Evolutionary conservation across 352 stramenopile genomes (phyloP), one percentile per base, ranked within the genome.

Genomic region (Pythium vanterpoolii): DNA sequence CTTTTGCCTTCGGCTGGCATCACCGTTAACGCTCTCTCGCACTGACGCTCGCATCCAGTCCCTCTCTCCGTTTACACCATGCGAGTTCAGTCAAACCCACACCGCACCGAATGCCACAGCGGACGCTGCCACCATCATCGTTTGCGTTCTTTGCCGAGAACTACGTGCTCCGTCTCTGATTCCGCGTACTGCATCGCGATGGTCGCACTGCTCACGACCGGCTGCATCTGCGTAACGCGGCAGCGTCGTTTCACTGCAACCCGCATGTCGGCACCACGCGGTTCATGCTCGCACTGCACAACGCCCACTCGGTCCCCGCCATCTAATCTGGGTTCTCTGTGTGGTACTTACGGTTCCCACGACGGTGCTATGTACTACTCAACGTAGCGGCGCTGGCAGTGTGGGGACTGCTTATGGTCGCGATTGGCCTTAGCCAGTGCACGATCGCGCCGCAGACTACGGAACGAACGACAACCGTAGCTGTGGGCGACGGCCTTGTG

Each of bases 91-190:
- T 39, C 0, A 11, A 47, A 18, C n/a, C 51, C 16, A 21, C 38
- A 30, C 18, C 9, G 27, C 16, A 28, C 6, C 7, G 7, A 14
- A 16, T 38, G 21, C 11, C 44, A 7, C 9, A 7, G 11, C 14
- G 44, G 14, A 10, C 44, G 34, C 36, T 44, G n/a, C 42, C 44
- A 16, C 14, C 43, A n/a, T 53, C 55, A 16, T 47, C 56, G n/a
- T 52, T 51, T 11, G 56, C 46, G 13, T 57, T 64, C 42, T 64
- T 61, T 38, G 26, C n/a, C 10, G 59, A 66, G 24, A 66, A 53
- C 40, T 48, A 58, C 39, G 10, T 60, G 30, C 33, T 66, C 10
- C 40, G 51, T 1, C 23, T 31, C 8, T 49, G 43, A 26, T 43
- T 66, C 10, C 30, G 30, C 19, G 16, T 66, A 66, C 26, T 53